These are phyloP conservation scores for Ceratocystiopsis sp. DNA, from an alignment of 2,329 filamentous ascomycete species.

Conservation along the genomic window DNA sequence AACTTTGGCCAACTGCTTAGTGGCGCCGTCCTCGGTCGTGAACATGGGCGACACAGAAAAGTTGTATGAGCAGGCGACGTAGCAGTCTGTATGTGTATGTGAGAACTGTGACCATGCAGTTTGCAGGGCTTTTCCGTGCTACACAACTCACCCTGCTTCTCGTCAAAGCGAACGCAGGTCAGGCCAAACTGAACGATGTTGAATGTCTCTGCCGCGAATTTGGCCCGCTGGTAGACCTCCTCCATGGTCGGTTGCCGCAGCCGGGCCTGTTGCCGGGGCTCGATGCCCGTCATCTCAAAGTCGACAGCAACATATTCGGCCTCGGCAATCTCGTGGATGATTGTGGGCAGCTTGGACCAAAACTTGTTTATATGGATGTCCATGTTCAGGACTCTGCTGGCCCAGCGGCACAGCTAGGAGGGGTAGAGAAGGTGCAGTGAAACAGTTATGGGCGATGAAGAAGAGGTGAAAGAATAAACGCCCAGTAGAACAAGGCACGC, in stretches of 20 bases:
- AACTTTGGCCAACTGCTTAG: constrained; percentile 8
- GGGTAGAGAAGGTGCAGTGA: no score
- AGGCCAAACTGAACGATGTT: constrained; percentile 20
- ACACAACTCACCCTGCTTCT: constrained; percentile 2
- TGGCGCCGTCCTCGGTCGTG: constrained; percentile 1
- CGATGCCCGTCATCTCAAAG: constrained; percentile 22
- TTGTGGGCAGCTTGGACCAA: constrained; percentile 13
- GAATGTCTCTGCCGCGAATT: constrained; percentile 15
- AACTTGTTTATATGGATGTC: constrained; percentile 14
- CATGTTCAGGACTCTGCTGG: neutral
- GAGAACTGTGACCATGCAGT: no score
- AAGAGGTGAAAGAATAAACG: neutral
- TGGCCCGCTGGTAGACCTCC: constrained; percentile 14
- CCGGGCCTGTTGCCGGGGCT: neutral
- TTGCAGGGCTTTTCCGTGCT: no score
- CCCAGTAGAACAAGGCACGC: neutral
- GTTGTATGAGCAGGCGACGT: constrained; percentile 12
- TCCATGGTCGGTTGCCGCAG: constrained; percentile 2
- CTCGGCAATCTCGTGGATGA: constrained; percentile 15
- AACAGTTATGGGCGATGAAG: no score
- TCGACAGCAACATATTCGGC: constrained; percentile 19
- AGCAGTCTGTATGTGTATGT: no score
- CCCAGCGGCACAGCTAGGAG: neutral
- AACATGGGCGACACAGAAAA: constrained; percentile 17
- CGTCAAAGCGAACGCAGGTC: constrained; percentile 14